Evolutionary conservation across 495 filamentous ascomycete species (phyloP).

Genomic region (Venustampulla echinocandica): DNA sequence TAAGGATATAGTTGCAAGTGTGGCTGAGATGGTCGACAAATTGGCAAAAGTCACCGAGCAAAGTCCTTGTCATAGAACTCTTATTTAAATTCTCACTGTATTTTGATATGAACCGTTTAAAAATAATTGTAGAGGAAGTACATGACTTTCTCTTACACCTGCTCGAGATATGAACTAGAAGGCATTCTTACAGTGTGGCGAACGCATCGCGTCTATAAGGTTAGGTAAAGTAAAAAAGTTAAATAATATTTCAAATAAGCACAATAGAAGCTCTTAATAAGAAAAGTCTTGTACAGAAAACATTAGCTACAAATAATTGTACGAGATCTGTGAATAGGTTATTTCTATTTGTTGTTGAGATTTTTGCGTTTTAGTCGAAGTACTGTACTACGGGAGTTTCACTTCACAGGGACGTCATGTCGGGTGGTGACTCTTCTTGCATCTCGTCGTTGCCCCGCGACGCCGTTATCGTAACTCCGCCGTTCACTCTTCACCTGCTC

Average conservation of each 20-base stretch:
- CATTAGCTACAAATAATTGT: constrained; percentile 2
- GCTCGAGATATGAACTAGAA: constrained; percentile 1
- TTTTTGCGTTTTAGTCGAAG: constrained; percentile 5
- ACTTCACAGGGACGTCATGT: constrained; percentile 6
- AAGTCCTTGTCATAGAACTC: constrained; percentile 1
- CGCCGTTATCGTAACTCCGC: too few species aligned
- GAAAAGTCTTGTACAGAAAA: constrained; percentile 2
- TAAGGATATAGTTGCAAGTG: constrained; percentile 2
- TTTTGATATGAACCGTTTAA: constrained; percentile 3
- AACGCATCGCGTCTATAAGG: background rate
- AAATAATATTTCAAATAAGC: constrained; percentile 2
- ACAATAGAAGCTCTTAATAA: constrained; percentile 3
- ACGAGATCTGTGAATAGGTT: constrained; percentile 2
- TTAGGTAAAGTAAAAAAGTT: constrained; percentile 3
- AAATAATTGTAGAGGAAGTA: constrained; percentile 1
- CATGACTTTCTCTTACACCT: constrained; percentile 2
- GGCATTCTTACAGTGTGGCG: constrained; percentile 1
- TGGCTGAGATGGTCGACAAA: constrained; percentile 1
- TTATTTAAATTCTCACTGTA: background rate
- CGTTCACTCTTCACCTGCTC: too few species aligned
- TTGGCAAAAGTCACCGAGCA: constrained; percentile 1
- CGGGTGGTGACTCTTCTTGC: too few species aligned
- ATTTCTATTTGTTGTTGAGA: constrained; percentile 6
- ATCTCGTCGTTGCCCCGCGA: too few species aligned
- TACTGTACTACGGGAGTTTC: constrained; percentile 7